Percentiles rank a stretch among this genome's conserved stretches.
These are phyloP conservation scores for Arachnomyces sp. DNA, from an alignment of 2,329 filamentous ascomycete genomes.

Conservation along the genomic window DNA sequence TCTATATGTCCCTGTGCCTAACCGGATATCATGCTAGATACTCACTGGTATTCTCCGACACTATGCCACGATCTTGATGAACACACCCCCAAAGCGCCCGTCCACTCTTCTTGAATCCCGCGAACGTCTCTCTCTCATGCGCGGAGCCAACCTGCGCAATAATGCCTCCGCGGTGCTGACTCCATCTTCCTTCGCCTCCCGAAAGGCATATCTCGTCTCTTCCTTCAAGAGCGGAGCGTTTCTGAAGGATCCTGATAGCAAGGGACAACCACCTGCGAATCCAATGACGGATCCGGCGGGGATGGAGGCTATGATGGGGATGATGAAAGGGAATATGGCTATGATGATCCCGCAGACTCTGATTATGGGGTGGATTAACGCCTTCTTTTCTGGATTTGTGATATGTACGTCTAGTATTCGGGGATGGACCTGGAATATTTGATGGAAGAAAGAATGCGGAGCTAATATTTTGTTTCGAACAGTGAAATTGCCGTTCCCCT, in stretches of 20 bases:
- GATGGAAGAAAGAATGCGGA: constrained; percentile 9
- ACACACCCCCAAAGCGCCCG: constrained; percentile 70
- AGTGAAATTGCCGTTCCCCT: constrained; percentile 95
- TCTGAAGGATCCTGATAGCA: constrained; percentile 78
- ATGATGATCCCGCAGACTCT: constrained; percentile 99
- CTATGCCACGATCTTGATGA: constrained; percentile 89
- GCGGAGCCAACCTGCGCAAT: constrained; percentile 73
- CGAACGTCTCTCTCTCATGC: constrained; percentile 77
- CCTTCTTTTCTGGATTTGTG: constrained; percentile 96
- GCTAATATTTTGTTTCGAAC: constrained; percentile 16
- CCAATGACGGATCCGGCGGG: constrained; percentile 90
- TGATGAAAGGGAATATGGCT: constrained; percentile 99
- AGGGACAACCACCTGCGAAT: constrained; percentile 82
- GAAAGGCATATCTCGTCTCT: constrained; percentile 72
- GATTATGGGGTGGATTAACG: constrained; percentile 99
- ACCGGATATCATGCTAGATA: constrained; percentile 53
- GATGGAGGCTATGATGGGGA: constrained; percentile 99
- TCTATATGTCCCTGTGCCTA: constrained; percentile 1
- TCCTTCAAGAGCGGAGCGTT: constrained; percentile 81
- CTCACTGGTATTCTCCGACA: constrained; percentile 92
- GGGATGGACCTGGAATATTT: constrained; percentile 2
- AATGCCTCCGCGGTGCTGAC: constrained; percentile 79
- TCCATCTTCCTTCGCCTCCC: constrained; percentile 64
- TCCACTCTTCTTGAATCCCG: constrained; percentile 55
- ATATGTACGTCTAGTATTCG: constrained; percentile 59